Evolutionary conservation across 2,329 filamentous ascomycete species (phyloP).

Genomic region (Colletotrichum gloeosporioides): DNA sequence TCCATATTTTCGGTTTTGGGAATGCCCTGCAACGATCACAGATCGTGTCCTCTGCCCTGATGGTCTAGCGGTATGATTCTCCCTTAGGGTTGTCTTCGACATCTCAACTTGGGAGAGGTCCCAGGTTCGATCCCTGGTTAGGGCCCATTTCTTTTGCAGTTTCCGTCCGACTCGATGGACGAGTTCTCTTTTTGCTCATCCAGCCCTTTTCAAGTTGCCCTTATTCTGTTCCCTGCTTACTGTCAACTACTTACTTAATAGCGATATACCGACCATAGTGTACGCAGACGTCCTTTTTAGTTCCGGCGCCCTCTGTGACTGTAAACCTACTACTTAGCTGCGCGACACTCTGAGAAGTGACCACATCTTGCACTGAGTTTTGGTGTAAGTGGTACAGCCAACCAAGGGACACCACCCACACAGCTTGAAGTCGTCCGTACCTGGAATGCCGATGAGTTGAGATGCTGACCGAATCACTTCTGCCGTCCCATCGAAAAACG

Average conservation of each 20-base stretch:
- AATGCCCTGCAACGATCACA: fast-evolving
- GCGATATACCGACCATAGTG: too few species aligned
- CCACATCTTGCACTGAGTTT: not conserved
- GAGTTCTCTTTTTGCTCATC: too few species aligned
- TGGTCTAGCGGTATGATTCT: constrained; percentile 22
- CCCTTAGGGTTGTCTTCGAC: not conserved
- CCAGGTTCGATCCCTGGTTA: constrained; percentile 21
- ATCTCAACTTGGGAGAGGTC: not conserved
- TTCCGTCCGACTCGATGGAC: too few species aligned
- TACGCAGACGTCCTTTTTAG: too few species aligned
- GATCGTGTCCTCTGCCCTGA: not conserved
- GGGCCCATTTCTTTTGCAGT: not conserved
- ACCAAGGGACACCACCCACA: not conserved
- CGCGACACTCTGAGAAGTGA: not conserved
- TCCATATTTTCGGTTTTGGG: fast-evolving
- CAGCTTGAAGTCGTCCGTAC: not conserved
- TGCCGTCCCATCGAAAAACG: not conserved
- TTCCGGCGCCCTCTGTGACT: too few species aligned
- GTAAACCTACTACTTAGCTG: too few species aligned
- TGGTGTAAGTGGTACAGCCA: not conserved
- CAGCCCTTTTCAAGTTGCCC: too few species aligned
- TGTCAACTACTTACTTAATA: too few species aligned
- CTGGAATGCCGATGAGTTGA: not conserved
- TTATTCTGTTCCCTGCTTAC: too few species aligned
- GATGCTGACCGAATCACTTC: not conserved